phyloP scores from a whole-genome alignment of 768 basidiomycete genomes.

The Coprinellus micaceus region DNA sequence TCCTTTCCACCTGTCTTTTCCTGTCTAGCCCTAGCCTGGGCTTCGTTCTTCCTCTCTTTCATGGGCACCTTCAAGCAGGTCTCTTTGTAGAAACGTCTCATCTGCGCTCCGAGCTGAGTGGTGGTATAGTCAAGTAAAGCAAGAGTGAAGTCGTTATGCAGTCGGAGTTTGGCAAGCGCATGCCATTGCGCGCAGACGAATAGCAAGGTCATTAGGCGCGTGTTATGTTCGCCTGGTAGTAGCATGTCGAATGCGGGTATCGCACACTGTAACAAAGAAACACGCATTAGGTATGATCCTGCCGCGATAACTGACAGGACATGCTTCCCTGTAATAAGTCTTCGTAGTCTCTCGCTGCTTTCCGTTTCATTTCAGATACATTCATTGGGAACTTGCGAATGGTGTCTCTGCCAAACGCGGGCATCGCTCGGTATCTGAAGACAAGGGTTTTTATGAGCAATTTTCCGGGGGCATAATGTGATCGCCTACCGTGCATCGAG shows the following conservation, averaged over 20 bases:
- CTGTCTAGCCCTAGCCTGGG: not conserved
- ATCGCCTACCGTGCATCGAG: constrained; percentile 22
- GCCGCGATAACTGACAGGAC: not conserved
- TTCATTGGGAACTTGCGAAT: constrained; percentile 25
- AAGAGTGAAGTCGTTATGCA: constrained; percentile 7
- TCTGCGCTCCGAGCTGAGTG: not conserved
- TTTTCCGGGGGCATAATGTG: too few relatives aligned
- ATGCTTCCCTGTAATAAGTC: constrained; percentile 31
- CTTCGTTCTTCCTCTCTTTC: not conserved
- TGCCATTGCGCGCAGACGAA: constrained; percentile 7
- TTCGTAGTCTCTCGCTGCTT: constrained; percentile 29
- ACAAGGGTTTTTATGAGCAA: constrained; percentile 10
- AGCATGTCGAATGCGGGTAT: constrained; percentile 10
- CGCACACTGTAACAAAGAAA: constrained; percentile 1
- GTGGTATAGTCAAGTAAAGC: not conserved
- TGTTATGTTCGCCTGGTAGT: constrained; percentile 1
- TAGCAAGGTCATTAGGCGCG: not conserved
- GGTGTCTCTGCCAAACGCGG: not conserved
- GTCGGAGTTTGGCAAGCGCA: constrained; percentile 9
- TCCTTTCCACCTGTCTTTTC: not conserved
- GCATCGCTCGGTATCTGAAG: constrained; percentile 1
- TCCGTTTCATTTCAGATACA: constrained; percentile 23
- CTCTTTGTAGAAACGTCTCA: constrained; percentile 3
- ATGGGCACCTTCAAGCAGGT: not conserved
- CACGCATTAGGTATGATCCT: not conserved